phyloP scores from a whole-genome alignment of 169 alveolate genomes.

The Plasmodium gaboni region DNA sequence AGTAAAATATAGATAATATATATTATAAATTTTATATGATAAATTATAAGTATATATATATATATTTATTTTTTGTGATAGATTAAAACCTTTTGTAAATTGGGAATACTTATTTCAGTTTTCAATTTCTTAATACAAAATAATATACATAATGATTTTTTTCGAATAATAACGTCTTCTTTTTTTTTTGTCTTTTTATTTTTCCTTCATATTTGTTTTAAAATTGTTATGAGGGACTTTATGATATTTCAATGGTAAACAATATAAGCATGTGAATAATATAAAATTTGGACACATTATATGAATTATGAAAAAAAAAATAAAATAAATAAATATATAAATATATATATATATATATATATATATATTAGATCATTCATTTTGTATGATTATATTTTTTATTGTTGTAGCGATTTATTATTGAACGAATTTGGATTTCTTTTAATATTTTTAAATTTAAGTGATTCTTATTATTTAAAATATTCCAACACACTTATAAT shows the following conservation, averaged over 20 bases:
- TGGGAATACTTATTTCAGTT: slow-evolving; percentile 61
- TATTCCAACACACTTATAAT: slow-evolving; percentile 63
- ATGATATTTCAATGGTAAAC: slow-evolving; percentile 69
- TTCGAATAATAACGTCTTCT: slow-evolving; percentile 41
- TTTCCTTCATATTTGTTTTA: slow-evolving; percentile 44
- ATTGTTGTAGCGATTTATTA: slow-evolving; percentile 45
- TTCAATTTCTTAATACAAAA: slow-evolving; percentile 64
- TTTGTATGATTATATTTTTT: not conserved
- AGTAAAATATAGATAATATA: slow-evolving; percentile 15
- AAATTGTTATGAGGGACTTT: slow-evolving; percentile 72
- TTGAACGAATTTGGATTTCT: slow-evolving; percentile 72
- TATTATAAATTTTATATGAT: too few relatives aligned
- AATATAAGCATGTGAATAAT: not conserved
- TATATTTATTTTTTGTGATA: not conserved
- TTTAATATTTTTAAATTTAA: slow-evolving; percentile 53
- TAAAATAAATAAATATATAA: not conserved
- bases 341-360: not conserved
- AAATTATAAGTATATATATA: too few relatives aligned
- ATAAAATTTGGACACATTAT: too few relatives aligned
- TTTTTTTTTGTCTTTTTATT: slow-evolving; percentile 41
- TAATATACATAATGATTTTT: slow-evolving; percentile 29
- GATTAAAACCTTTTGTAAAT: slow-evolving; percentile 69
- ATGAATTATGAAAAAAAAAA: not conserved
- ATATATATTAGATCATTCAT: not conserved
- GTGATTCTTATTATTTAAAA: slow-evolving; percentile 52